Evolutionary conservation across 148 eudicot genomes (phyloP), one percentile per base, ranked within the genome.

Genomic region (Rhododendron vialii): DNA sequence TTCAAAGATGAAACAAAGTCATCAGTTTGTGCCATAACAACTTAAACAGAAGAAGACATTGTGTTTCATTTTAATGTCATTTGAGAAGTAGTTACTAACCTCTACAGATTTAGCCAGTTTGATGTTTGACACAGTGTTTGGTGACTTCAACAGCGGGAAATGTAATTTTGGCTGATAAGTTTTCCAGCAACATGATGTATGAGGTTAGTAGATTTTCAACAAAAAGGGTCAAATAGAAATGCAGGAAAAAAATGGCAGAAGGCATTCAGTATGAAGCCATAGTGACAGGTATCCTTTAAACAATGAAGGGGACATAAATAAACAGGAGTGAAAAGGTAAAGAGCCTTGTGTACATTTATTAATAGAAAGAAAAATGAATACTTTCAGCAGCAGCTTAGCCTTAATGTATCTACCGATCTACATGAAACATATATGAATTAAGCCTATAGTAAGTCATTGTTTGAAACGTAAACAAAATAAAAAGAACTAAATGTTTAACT

Each of bases 41-140:
- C 24, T n/a, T 28, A 15, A 35, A 7, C 36, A 28, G 45, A 84
- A 17, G 45, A 71, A 71, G 26, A 26, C 47, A 18, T 71, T 7
- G 3, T 47, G 17, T 11, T 5, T 15, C 6, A 43, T 57, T 7
- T 24, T 57, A 41, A 11, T 55, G 28, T 26, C 14, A 86, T 24
- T 38, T 4, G 33, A 74, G 18, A 67, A 73, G 59, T 17, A 36
- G 55, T 33, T 41, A 84, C 94, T 50, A 81, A 97, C 99, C 98
- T 98, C 89, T 15, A 91, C 93, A 86, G 91, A 98, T 90, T 91
- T 93, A 0, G 95, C 98, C 88, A 98, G 41, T 83, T 90, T 98
- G 89, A 98, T 89, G 78, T 89, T 84, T 45, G 91, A 50, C 69
- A 85, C 82, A 83, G 83, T 82, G 67, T 86, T 90, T 35, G 91